Conservation (phyloP, 2,329 filamentous ascomycete species). For the Neurospora sp. region DNA sequence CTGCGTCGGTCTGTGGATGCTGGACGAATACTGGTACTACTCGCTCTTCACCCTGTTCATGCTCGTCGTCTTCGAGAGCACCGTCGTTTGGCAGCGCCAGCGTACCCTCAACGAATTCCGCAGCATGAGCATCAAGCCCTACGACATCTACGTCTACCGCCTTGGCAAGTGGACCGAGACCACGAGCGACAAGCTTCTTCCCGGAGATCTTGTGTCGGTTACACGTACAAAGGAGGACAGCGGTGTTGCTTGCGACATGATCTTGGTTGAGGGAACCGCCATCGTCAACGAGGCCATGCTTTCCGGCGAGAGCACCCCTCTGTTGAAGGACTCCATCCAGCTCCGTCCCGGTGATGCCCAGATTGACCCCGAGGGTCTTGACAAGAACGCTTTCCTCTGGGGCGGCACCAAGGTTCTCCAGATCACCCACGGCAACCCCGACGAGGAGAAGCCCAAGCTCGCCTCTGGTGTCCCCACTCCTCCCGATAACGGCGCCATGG, state of each 20-base stretch:
- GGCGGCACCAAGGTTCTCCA: constrained; percentile 97
- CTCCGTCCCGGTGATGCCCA: constrained; percentile 71
- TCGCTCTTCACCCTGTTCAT: constrained; percentile 98
- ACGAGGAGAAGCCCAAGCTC: constrained; percentile 61
- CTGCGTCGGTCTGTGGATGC: constrained; percentile 95
- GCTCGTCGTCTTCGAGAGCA: constrained; percentile 95
- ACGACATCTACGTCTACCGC: constrained; percentile 85
- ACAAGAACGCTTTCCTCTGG: constrained; percentile 95
- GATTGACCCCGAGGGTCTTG: constrained; percentile 80
- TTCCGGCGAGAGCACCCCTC: constrained; percentile 92
- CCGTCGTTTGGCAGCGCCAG: constrained; percentile 98
- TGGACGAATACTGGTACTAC: constrained; percentile 99
- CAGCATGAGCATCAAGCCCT: constrained; percentile 99
- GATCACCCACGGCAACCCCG: constrained; percentile 75
- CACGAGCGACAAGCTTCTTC: constrained; percentile 82
- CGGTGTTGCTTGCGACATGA: constrained; percentile 94
- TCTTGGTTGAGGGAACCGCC: constrained; percentile 85
- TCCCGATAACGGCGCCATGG: constrained; percentile 88
- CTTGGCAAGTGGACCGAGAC: constrained; percentile 81
- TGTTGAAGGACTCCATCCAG: constrained; percentile 92
- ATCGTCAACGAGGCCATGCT: constrained; percentile 99
- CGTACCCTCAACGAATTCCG: constrained; percentile 92
- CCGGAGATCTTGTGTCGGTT: constrained; percentile 87
- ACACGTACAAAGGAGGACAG: constrained; percentile 92
- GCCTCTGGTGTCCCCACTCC: constrained; percentile 70